A percentile compares a stretch with the other conserved stretches of the same genome.
Conservation (phyloP, 1,284 basidiomycete genomes). For the Boletellus deceptivus region DNA sequence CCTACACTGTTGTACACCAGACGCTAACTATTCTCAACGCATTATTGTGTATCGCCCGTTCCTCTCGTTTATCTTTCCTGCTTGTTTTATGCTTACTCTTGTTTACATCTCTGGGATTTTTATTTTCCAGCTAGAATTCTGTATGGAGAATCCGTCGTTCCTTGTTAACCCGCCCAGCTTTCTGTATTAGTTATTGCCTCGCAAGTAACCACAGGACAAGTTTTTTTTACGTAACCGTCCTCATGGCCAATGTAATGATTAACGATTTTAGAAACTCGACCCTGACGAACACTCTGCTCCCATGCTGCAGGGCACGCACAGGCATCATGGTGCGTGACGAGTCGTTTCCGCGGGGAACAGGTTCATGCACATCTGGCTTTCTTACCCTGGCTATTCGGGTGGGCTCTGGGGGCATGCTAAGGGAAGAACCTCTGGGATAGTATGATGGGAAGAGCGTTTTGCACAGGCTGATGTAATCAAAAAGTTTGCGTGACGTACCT, state of each 20-base stretch:
- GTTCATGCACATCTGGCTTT: too few relatives aligned
- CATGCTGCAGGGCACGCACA: too few relatives aligned
- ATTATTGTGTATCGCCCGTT: slow-evolving; percentile 12
- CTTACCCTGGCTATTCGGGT: too few relatives aligned
- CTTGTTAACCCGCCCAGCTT: slow-evolving; percentile 1
- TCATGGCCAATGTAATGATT: not conserved
- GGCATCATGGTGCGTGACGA: too few relatives aligned
- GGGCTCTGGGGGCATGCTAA: too few relatives aligned
- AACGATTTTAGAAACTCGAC: too few relatives aligned
- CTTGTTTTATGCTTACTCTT: not conserved
- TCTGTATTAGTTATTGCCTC: slow-evolving; percentile 18
- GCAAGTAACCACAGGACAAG: slow-evolving; percentile 4
- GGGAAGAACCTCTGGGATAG: too few relatives aligned
- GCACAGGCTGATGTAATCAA: too few relatives aligned
- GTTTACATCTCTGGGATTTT: not conserved
- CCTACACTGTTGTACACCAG: not conserved
- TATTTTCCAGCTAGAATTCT: not conserved
- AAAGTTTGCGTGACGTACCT: too few relatives aligned
- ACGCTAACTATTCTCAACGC: not conserved
- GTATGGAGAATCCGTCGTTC: not conserved
- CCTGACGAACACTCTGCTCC: too few relatives aligned
- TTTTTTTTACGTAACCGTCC: not conserved
- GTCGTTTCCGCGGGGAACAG: too few relatives aligned
- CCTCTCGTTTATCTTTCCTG: slow-evolving; percentile 1
- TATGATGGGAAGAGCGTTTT: too few relatives aligned